Evolutionary conservation across 2,329 filamentous ascomycete species (phyloP), one percentile per base, ranked within the genome.

Genomic region (Thermochaetoides dissita): DNA sequence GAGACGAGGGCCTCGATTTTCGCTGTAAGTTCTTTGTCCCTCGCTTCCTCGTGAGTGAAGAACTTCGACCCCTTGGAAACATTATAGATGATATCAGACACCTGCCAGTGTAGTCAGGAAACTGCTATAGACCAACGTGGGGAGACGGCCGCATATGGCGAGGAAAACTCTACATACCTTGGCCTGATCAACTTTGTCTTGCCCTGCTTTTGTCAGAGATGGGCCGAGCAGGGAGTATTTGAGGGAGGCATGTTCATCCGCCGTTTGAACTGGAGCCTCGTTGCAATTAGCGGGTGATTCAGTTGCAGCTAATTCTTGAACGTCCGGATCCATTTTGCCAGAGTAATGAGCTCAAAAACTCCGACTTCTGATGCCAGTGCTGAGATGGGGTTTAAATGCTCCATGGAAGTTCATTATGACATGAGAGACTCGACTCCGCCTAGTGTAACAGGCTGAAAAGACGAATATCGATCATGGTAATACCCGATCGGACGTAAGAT

Each of bases 41-140:
- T 81, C 43, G 66, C 71, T 58, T 94, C 82, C 60, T 98, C 91
- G 46, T 88, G 85, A 52, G 81, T 84, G 71, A 96, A 98, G 65
- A 81, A 98, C 59, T 94, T 95, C 51, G 86, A 94, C 38, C 91
- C 91, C 58, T 93, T 95, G 10, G 87, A 95, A 8, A 88, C 87
- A 59, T 94, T 86, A 64, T 95, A 96, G 46, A 98, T 98, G 52
- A 96, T 81, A 53, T 96, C 88, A 2, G 88, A 93, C 39, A 98
- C 87, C 78, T 81, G 39, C 9, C 24, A 46, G 42, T 33, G 8
- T 34, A 3, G 39, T 43, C 24, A 46, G 42, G 30, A 7, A 7
- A 24, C 17, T 24, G 17, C 17, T 24, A 24, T 24, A 24, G 17
- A 5, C 17, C 17, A 24, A 24, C 17, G 5, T 24, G 17, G 24